Conservation (phyloP, 208 protist genomes). For the Giardia muris region DNA sequence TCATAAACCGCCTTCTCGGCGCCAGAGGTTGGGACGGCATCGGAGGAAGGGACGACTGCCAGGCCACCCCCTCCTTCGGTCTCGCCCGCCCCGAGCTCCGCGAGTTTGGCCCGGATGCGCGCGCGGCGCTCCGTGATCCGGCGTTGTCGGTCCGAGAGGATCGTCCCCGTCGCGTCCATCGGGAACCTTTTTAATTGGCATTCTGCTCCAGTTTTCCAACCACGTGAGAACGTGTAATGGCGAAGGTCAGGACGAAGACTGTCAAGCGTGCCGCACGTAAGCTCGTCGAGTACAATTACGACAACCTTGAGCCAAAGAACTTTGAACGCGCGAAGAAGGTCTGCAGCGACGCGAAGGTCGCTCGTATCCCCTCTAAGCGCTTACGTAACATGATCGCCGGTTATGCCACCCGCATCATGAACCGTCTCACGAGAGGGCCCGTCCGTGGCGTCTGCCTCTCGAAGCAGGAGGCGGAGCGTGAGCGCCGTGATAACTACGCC, state of each 20-base stretch:
- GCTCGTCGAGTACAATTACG: slow-evolving; percentile 99
- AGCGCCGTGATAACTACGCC: slow-evolving; percentile 96
- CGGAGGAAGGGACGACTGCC: not conserved
- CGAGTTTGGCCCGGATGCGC: not conserved
- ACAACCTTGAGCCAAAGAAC: slow-evolving; percentile 77
- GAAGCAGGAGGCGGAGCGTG: slow-evolving; percentile 99
- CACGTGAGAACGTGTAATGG: slow-evolving; percentile 54
- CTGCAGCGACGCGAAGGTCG: slow-evolving; percentile 61
- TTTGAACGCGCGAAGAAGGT: slow-evolving; percentile 96
- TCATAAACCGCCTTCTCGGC: not conserved
- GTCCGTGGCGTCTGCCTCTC: slow-evolving; percentile 99
- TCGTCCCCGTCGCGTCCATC: not conserved
- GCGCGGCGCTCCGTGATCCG: not conserved
- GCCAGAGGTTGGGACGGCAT: not conserved
- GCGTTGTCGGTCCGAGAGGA: not conserved
- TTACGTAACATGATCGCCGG: slow-evolving; percentile 86
- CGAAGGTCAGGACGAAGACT: slow-evolving; percentile 97
- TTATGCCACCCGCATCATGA: slow-evolving; percentile 75
- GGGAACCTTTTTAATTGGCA: not conserved
- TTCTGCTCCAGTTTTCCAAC: not conserved
- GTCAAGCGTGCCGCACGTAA: slow-evolving; percentile 92
- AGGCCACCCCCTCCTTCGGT: not conserved
- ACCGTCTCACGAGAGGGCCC: slow-evolving; percentile 72
- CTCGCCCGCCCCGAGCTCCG: not conserved
- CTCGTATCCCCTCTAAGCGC: slow-evolving; percentile 89